Evolutionary conservation across 495 filamentous ascomycete genomes (phyloP), one percentile per base, ranked within the genome.

Genomic region (Tuber microsphaerosporum): DNA sequence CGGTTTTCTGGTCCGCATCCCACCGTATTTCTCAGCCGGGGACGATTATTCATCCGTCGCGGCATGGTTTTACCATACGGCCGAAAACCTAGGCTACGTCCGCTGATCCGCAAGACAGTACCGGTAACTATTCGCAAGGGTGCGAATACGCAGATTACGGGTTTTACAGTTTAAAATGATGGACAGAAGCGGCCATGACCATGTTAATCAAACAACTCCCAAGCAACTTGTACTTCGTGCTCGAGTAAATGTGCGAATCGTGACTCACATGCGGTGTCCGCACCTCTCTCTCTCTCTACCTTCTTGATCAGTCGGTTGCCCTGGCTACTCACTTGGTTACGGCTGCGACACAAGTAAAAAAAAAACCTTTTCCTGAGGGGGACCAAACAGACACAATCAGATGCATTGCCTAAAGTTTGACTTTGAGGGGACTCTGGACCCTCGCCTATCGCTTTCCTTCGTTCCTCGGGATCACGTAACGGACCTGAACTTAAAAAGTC

Each of bases 1-100:
- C 6, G 56, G n/a, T 65, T 16, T 65, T 65, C 56, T 65, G 56
- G 56, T 65, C 56, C 56, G 56, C 56, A 56, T 56, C 48, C n/a
- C 22, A 65, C 56, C 56, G 10, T 65, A 65, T 65, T 65, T 65
- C n/a, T 65, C n/a, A 65, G n/a, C 56, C 10, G 14, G 56, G 4
- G 56, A 65, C 26, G 26, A 65, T 65, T 65, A 65, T 46, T 46
- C 56, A 65, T 2, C 56, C 56, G 56, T 31, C 31, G 56, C 56
- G 56, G 12, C 56, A 65, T 31, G n/a, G 56, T 12, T 65, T 16
- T 31, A 46, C 12, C 45, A 46, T 19, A 1, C 45, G 45, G 56
- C n/a, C 12, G 56, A 4, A 31, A 61, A 10, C n/a, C n/a, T 31
- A 1, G 17, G 10, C 56, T 31, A 65, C n/a, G 26, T 22, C 1